Evolutionary conservation across 2,329 filamentous ascomycete genomes (phyloP), one percentile per base, ranked within the genome.

Genomic region (Lecanicillium sp.): DNA sequence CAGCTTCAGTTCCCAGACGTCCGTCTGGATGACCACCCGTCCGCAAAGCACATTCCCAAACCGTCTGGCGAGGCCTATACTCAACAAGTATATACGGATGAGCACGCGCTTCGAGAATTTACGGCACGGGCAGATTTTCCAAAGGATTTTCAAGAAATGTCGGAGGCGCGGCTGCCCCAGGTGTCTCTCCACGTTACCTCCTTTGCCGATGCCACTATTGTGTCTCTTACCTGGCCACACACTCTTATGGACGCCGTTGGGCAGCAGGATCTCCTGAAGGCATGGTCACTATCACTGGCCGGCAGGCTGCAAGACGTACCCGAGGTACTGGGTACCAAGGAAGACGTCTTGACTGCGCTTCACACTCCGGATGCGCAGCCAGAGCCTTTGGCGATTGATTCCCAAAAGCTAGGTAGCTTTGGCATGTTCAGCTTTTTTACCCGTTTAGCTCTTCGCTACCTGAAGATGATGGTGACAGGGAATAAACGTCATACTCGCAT

Each of bases 151-250:
- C 49, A 57, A 3, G 65, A 70, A 38, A 68, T 62, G 42, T 30
- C 68, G 6, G 48, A 52, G 27, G 44, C 48, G 4, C 68, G 72
- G 45, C 49, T 47, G 13, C 69, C 69, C 1, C 65, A 66, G 46
- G 49, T 75, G 4, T 58, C 59, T 4, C 51, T 75, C 4, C 68
- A 71, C 43, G 54, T 74, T 30, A 60, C 62, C 3, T 61, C 62
- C 0, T 75, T 75, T 46, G 49, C 46, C 3, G 66, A 77, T 40
- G 63, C 66, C 0, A 75, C 71, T 0, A 49, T 75, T 0, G 55
- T 76, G 3, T 55, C 57, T 1, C 44, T 75, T 1, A 54, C 53
- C 3, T 71, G 61, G 54, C 60, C 65, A 4, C 72, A 76, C 48
- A 64, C 61, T 0, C 45, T 72, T 3, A 59, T 64, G 39, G 72